These are phyloP conservation scores for Russula sp. DNA, from an alignment of 768 basidiomycete genomes.

Conservation along the genomic window DNA sequence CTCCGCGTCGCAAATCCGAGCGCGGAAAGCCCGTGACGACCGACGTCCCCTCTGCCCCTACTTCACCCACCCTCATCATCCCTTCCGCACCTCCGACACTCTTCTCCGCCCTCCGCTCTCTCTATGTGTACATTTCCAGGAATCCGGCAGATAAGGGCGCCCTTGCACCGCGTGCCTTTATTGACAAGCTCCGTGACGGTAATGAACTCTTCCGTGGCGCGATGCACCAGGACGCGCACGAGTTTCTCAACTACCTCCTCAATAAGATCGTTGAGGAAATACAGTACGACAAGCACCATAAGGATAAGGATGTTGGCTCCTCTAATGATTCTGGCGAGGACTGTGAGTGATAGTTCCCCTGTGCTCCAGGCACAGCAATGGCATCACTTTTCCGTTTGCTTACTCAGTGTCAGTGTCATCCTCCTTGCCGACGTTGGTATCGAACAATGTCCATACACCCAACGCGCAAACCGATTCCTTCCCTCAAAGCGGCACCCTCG, in stretches of 20 bases:
- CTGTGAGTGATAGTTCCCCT: conserved; percentile 42
- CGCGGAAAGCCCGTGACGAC: conserved; percentile 40
- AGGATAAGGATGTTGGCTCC: conserved; percentile 15
- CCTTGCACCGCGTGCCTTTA: conserved; percentile 83
- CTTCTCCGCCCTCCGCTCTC: conserved; percentile 88
- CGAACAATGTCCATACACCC: conserved; percentile 33
- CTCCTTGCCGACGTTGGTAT: conserved; percentile 52
- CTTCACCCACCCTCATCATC: conserved; percentile 39
- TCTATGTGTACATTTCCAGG: conserved; percentile 78
- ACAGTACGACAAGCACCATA: conserved; percentile 55
- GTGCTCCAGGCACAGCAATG: not conserved
- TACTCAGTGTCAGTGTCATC: conserved; percentile 43
- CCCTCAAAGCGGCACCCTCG: conserved; percentile 53
- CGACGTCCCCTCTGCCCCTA: conserved; percentile 31
- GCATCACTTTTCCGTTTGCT: not conserved
- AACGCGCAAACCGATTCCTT: conserved; percentile 41
- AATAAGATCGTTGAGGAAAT: conserved; percentile 94
- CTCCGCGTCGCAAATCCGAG: conserved; percentile 51
- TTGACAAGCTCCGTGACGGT: conserved; percentile 88
- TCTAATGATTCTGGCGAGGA: conserved; percentile 46
- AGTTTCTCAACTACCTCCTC: conserved; percentile 91
- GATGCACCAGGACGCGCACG: conserved; percentile 98
- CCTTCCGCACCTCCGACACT: conserved; percentile 65
- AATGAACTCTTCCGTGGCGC: conserved; percentile 88
- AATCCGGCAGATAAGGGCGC: conserved; percentile 78